Evolutionary conservation across 169 alveolate genomes (phyloP).

Genomic region (Plasmodium relictum): DNA sequence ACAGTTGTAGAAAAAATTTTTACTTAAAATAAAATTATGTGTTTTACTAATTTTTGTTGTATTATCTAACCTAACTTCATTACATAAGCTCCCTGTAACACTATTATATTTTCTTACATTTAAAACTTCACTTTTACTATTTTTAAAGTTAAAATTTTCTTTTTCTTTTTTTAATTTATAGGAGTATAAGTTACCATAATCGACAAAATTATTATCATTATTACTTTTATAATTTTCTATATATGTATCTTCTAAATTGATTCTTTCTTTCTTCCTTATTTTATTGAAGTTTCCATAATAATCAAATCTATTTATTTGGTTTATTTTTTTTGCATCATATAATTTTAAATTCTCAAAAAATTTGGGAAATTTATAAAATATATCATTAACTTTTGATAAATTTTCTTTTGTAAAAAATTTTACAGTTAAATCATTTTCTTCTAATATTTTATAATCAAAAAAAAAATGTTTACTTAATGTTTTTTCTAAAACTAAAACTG

Average conservation of each 20-base stretch:
- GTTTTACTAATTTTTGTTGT: neutral
- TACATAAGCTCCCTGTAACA: neutral
- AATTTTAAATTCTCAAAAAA: slow-evolving; percentile 20
- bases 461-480: slow-evolving; percentile 36
- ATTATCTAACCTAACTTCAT: neutral
- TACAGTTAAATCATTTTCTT: slow-evolving; percentile 33
- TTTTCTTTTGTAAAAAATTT: slow-evolving; percentile 47
- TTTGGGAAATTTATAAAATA: slow-evolving; percentile 17
- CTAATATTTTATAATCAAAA: slow-evolving; percentile 59
- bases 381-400: slow-evolving; percentile 9
- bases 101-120: slow-evolving; percentile 26
- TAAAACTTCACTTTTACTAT: slow-evolving; percentile 16
- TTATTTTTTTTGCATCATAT: slow-evolving; percentile 26
- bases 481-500: slow-evolving; percentile 35
- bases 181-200: neutral
- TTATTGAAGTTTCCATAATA: neutral
- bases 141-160: neutral
- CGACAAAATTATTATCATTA: neutral
- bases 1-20: slow-evolving; percentile 54
- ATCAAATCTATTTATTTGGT: neutral
- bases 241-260: neutral
- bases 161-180: slow-evolving; percentile 2
- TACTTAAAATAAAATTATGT: slow-evolving; percentile 4
- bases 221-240: neutral
- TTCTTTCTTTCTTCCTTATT: neutral